These are phyloP conservation scores for Eustoma russellianum DNA, from an alignment of 257 asterid genomes.

Conservation along the genomic window DNA sequence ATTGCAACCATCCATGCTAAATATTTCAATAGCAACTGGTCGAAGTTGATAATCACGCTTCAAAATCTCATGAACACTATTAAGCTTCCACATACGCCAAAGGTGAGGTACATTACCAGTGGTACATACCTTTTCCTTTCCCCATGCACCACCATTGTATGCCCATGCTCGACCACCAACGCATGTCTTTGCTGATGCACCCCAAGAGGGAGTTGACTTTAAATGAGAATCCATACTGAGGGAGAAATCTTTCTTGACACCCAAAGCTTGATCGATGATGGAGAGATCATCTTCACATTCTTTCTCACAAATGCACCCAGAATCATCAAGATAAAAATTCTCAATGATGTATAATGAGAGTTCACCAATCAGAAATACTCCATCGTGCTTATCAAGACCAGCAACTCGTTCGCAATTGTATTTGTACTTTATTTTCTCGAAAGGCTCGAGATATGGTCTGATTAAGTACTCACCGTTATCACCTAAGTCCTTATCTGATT, in stretches of 20 bases:
- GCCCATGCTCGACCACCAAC: conserved; percentile 99
- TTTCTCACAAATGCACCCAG: conserved; percentile 89
- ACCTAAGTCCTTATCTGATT: conserved; percentile 72
- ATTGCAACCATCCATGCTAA: conserved; percentile 99
- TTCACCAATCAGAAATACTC: conserved; percentile 90
- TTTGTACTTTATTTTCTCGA: conserved; percentile 77
- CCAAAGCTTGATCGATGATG: conserved; percentile 93
- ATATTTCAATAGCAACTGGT: conserved; percentile 95
- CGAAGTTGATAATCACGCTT: conserved; percentile 99
- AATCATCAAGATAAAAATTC: conserved; percentile 84
- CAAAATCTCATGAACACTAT: conserved; percentile 91
- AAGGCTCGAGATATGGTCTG: conserved; percentile 83
- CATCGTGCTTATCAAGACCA: conserved; percentile 98
- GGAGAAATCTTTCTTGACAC: conserved; percentile 86
- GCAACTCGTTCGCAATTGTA: conserved; percentile 97
- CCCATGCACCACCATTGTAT: conserved; percentile 99
- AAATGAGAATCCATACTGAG: conserved; percentile 73
- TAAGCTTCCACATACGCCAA: conserved; percentile 99
- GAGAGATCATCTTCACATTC: conserved; percentile 93
- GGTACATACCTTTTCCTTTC: conserved; percentile 77
- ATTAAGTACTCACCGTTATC: conserved; percentile 97
- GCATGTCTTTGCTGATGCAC: conserved; percentile 57
- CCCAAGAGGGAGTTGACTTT: conserved; percentile 88
- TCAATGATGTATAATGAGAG: conserved; percentile 79
- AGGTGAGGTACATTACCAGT: conserved; percentile 87